Evolutionary conservation across 352 stramenopile genomes (phyloP), one percentile per base, ranked within the genome.

Genomic region (Phytophthora colocasiae): DNA sequence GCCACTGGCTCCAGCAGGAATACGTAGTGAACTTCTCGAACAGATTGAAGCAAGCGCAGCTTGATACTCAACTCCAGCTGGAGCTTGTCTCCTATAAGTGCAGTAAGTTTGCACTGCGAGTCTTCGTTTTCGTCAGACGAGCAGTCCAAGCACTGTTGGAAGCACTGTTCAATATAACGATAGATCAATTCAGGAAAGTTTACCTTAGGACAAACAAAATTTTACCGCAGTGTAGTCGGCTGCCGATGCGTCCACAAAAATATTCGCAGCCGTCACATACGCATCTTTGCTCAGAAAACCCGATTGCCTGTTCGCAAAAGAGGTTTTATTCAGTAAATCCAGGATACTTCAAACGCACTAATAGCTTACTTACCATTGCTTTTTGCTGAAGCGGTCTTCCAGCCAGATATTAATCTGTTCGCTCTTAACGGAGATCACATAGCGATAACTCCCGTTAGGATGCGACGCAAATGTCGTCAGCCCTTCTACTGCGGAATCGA

Each of bases 211-310:
- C 22, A 22, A 22, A 22, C 22, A 22, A 22, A 56, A 50, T 12
- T 32, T 31, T 63, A 72, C 64, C 57, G 45, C 62, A 19, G 58
- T 24, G 24, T 72, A 72, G 45, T 68, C 64, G 3, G 31, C 39
- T 2, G 34, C 39, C 1, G 65, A 40, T 15, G 65, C 58, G 46
- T 73, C 58, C 11, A 63, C 58, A 9, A 73, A 69, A 36, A 39
- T 11, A 22, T 68, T 73, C 4, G 65, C 39, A 9, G 32, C 12
- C 0, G 58, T 69, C 31, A 73, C 58, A 12, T 69, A 73, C 1
- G 57, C 52, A 44, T 51, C 46, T 50, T 64, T 73, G 32, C 11
- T 57, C 17, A 73, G 6, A 50, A 58, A 59, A 2, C 57, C 63
- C 3, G 63, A 55, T 58, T 71, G 57, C 63, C 63, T 71, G n/a